Base-by-base conservation (phyloP, 164 flowering plant genomes). In the Berberis vulgaris region DNA sequence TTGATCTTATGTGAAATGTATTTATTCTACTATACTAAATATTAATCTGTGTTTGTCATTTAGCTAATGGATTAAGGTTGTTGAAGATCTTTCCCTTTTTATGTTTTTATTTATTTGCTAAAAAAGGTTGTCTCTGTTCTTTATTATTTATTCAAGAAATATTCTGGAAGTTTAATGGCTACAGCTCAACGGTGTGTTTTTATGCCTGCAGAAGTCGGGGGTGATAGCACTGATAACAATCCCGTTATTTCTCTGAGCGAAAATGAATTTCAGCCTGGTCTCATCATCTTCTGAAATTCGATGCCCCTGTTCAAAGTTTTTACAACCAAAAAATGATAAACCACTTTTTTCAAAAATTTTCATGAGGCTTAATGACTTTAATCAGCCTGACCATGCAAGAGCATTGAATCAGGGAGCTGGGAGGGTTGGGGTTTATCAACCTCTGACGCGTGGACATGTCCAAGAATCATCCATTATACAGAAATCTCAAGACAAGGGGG, bases 381-480 rank as follows among this genome's bases (percentile, higher is more conserved):
- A 39, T 47, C 77, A 56, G 65, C 78, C 67, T 41, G 68, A 53
- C 43, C 53, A 39, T 43, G 11, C 65, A 44, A 70, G 11, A 62
- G 66, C 53, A 1, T 65, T 64, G 44, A 70, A 59, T 54, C 47
- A 45, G 50, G 64, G 60, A 66, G 66, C 61, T 41, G 67, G 66
- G 55, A 83, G 65, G 66, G 58, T 54, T 60, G 55, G 60, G 54
- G 64, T 77, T 54, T 81, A 87, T 52, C 71, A 77, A 73, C 78
- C 81, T 70, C 71, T 83, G 71, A 67, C 78, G 59, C 81, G 81
- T 43, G 80, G 78, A 55, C 81, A 64, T 43, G 65, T 83, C 60
- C 73, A 84, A 73, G 90, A 80, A 62, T 67, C 78, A 3, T 70
- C 56, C 61, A 49, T 63, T 60, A 77, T 76, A 43, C 64, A 77